These are phyloP conservation scores for Pseudonitzschia multiseries DNA, from an alignment of 108 stramenopile genomes.

Conservation along the genomic window DNA sequence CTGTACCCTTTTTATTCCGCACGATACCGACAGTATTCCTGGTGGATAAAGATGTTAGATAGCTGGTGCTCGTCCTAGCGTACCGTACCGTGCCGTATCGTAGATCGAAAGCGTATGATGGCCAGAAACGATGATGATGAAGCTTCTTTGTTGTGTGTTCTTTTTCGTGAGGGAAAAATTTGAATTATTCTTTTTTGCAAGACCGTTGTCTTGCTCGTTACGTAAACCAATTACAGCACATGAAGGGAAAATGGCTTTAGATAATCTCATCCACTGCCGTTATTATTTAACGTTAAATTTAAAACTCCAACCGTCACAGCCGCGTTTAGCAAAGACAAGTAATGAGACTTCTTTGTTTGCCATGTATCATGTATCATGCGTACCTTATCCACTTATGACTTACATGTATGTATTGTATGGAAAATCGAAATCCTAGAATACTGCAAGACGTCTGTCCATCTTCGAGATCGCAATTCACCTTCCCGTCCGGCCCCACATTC, in stretches of 20 bases:
- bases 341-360: too few relatives aligned
- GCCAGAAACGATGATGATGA: background rate
- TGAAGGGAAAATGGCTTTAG: too few relatives aligned
- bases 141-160: too few relatives aligned
- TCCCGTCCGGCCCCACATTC: too few relatives aligned
- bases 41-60: background rate
- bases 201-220: background rate
- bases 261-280: background rate
- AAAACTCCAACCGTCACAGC: constrained; percentile 7
- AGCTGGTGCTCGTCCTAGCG: background rate
- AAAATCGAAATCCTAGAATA: too few relatives aligned
- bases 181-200: background rate
- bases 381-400: too few relatives aligned
- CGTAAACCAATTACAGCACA: background rate
- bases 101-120: background rate
- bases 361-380: too few relatives aligned
- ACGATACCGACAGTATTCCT: background rate
- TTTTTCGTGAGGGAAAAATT: background rate
- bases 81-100: background rate
- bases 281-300: background rate
- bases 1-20: background rate
- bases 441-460: too few relatives aligned
- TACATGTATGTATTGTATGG: too few relatives aligned
- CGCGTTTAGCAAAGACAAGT: too few relatives aligned
- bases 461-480: too few relatives aligned